These are phyloP conservation scores for Eudorina sp. DNA, from an alignment of 139 green algal species.

Conservation along the genomic window DNA sequence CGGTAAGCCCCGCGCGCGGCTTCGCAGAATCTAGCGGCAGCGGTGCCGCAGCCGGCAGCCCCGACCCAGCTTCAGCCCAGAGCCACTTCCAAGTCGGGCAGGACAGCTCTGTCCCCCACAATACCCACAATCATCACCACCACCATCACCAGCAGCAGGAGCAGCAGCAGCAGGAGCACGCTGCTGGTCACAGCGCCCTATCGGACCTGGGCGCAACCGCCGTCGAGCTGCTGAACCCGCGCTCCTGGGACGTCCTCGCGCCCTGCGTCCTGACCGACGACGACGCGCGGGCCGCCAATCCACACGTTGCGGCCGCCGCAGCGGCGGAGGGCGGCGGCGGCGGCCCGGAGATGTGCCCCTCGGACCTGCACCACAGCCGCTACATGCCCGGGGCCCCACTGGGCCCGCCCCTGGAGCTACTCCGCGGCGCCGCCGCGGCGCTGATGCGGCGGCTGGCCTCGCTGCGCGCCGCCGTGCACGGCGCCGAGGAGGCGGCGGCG, in stretches of 20 bases:
- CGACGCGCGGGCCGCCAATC: background rate
- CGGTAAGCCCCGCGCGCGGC: too few relatives aligned
- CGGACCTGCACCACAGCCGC: conserved; percentile 38
- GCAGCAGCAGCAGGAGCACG: background rate
- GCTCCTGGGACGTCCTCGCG: conserved; percentile 31
- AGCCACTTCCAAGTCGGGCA: too few relatives aligned
- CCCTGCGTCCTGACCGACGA: background rate
- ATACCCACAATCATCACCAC: background rate
- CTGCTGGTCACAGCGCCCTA: conserved; percentile 23
- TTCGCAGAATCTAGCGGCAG: too few relatives aligned
- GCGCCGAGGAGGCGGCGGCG: background rate
- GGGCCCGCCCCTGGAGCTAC: conserved; percentile 1
- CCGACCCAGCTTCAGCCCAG: too few relatives aligned
- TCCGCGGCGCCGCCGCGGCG: background rate
- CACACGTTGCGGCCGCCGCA: background rate
- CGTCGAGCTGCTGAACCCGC: background rate
- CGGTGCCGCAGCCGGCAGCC: too few relatives aligned
- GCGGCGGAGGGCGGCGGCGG: background rate
- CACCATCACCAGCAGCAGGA: background rate
- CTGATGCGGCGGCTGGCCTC: background rate
- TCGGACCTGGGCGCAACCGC: background rate
- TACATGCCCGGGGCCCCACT: background rate
- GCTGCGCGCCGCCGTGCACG: background rate
- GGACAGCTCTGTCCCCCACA: too few relatives aligned
- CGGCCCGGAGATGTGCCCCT: background rate